phyloP scores from a whole-genome alignment of 345 rosid species.

The Arabis alpina region DNA sequence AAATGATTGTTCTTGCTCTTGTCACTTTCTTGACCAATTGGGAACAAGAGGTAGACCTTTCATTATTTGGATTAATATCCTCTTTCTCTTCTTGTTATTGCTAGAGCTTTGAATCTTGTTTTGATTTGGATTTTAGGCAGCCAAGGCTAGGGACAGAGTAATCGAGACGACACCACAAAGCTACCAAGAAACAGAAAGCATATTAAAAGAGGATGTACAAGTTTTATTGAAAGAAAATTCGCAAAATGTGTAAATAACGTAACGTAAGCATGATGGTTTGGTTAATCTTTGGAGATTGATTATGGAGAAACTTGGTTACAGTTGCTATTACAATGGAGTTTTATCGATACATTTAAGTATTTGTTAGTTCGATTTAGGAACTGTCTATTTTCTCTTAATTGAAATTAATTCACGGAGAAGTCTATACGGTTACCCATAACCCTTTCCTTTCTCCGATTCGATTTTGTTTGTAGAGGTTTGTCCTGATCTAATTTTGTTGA shows the following conservation, averaged over 20 bases:
- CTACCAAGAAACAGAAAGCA: constrained; percentile 31
- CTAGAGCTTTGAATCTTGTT: constrained; percentile 1
- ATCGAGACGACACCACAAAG: constrained; percentile 28
- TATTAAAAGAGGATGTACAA: constrained; percentile 22
- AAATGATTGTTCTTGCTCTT: constrained; percentile 47
- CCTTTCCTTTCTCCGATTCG: too few relatives aligned
- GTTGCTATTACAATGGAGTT: too few relatives aligned
- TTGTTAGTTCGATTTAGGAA: too few relatives aligned
- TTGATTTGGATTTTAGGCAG: constrained; percentile 42
- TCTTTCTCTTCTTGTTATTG: not conserved
- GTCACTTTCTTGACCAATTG: constrained; percentile 57
- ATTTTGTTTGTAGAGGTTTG: too few relatives aligned
- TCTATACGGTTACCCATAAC: too few relatives aligned
- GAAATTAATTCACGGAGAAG: too few relatives aligned
- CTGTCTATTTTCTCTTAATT: too few relatives aligned
- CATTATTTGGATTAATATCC: not conserved
- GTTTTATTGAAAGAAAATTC: constrained; percentile 1
- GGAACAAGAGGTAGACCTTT: constrained; percentile 55
- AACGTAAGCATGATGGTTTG: too few relatives aligned
- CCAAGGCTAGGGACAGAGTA: constrained; percentile 46
- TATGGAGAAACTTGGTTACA: too few relatives aligned
- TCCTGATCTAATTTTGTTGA: too few relatives aligned
- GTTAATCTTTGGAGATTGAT: too few relatives aligned
- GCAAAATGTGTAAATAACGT: constrained; percentile 21
- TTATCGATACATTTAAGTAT: too few relatives aligned